Evolutionary conservation across 2,329 filamentous ascomycete species (phyloP), one percentile per base, ranked within the genome.

Genomic region (Rutstroemia sp.): DNA sequence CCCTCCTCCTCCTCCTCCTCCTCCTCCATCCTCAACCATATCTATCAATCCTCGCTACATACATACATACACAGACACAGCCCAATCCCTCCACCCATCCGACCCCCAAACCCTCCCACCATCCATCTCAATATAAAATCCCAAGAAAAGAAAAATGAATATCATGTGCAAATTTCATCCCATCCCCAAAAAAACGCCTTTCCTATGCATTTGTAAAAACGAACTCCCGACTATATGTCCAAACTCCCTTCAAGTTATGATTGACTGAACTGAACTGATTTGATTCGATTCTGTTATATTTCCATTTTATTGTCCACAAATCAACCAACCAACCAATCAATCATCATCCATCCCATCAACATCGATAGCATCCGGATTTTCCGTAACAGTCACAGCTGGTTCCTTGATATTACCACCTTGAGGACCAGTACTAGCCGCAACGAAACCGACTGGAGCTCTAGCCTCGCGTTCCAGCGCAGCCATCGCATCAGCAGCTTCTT

Each of bases 391-490:
- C 57, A 76, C 71, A 19, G 70, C 69, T n/a, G 73, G 66, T 39
- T 72, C 67, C 36, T 72, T 60, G 58, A 70, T 62, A 63, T 82
- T 80, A 21, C 82, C 83, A 12, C 80, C 84, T 65, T 87, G 80
- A 1, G 86, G 81, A 1, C 84, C 88, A 39, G 84, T 87, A 68
- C 83, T 94, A 27, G 94, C 88, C 21, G 92, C 86, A 30, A 99
- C 92, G 67, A 99, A 99, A 21, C 94, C 94, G 23, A 86, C 82
- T 0, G 92, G 92, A 5, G 92, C 92, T 57, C 86, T 80, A n/a
- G 90, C 87, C 71, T 96, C 89, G 62, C 89, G 81, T 71, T 96
- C 92, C 59, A 97, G 76, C 21, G 87, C 88, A 42, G 86, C 88
- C 90, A 96, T 96, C 21, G 91, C 90, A 72, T 96, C 92, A 4